phyloP scores from a whole-genome alignment of 108 stramenopile species.

The Cyclotella atomus region DNA sequence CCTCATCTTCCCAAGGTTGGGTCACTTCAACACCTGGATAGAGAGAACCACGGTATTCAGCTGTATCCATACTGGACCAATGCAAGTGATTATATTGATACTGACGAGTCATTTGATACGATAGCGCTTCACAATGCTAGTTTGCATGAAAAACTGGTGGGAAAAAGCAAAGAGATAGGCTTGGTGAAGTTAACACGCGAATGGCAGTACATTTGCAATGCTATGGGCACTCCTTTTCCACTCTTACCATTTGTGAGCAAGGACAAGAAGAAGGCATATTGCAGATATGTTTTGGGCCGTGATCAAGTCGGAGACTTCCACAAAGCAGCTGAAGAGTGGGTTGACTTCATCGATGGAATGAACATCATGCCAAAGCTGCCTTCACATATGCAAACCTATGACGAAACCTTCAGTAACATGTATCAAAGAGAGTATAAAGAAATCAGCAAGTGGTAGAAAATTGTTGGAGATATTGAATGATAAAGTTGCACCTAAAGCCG shows the following conservation, averaged over 20 bases:
- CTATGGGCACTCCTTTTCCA: slow-evolving; percentile 21
- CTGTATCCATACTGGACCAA: slow-evolving; percentile 40
- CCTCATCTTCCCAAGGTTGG: slow-evolving; percentile 21
- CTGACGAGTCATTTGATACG: slow-evolving; percentile 32
- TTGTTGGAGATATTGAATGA: no score
- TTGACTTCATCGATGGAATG: slow-evolving; percentile 19
- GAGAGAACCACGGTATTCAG: slow-evolving; percentile 10
- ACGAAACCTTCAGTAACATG: no score
- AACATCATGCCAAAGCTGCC: slow-evolving; percentile 29
- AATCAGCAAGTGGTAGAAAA: slow-evolving; percentile 26
- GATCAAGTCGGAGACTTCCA: slow-evolving; percentile 2
- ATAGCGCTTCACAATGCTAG: not conserved
- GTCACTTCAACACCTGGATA: slow-evolving; percentile 33
- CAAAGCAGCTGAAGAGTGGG: slow-evolving; percentile 17
- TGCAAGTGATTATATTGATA: slow-evolving; percentile 37
- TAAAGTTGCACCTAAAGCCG: no score
- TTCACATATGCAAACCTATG: slow-evolving; percentile 8
- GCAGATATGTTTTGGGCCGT: not conserved
- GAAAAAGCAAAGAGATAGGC: not conserved
- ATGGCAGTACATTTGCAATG: slow-evolving; percentile 13
- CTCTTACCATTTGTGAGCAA: slow-evolving; percentile 12
- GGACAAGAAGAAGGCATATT: not conserved
- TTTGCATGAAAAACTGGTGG: not conserved
- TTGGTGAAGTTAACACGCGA: slow-evolving; percentile 16
- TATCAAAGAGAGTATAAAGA: not conserved